Base-by-base conservation (phyloP, 2,329 filamentous ascomycete genomes). In the Sporothrix humicola region DNA sequence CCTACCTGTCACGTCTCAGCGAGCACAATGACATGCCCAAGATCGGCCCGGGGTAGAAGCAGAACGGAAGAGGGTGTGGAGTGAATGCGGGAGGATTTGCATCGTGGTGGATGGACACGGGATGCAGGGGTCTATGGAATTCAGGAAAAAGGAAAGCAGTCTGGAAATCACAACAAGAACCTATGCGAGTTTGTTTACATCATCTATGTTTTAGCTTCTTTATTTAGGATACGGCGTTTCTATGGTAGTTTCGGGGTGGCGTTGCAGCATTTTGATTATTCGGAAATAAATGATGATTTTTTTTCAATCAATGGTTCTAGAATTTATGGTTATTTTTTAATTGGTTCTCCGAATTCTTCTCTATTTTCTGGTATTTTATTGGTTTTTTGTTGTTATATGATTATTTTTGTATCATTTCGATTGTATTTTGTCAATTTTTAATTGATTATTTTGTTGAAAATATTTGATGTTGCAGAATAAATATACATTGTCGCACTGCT, bases 1-100 rank as follows among this genome's bases (percentile, higher is more conserved):
- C 93, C 76, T 98, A 98, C 81, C 85, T 99, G 50, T 96, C 93
- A 77, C 92, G 91, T 77, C 83, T 99, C 79, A 97, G 93, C 83
- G 96, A 99, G 83, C 96, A 99, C 84, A 95, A 99, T 82, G 96
- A 99, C 81, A 99, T 99, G 95, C 88, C 88, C 78, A 90, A 89
- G 84, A 90, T 90, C 73, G 88, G 88, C 12, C 88, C 88, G 0
- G 88, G 88, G 54, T 90, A 83, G 65, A n/a, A 0, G 23, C 1
- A 44, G 31, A 3, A 59, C 12, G 50, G 59, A 50, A 66, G 42
- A 10, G 50, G 12, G 26, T 44, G 48, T 52, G 48, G 26, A 26
- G 20, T 7, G 31, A 37, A 5, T 37, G 31, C 31, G 31, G 15
- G 9, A 52, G 5, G 46, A 68, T 31, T 8, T 26, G 65, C 44